Evolutionary conservation across 116 monocot genomes (phyloP).

Genomic region (Phalaenopsis hybrid): DNA sequence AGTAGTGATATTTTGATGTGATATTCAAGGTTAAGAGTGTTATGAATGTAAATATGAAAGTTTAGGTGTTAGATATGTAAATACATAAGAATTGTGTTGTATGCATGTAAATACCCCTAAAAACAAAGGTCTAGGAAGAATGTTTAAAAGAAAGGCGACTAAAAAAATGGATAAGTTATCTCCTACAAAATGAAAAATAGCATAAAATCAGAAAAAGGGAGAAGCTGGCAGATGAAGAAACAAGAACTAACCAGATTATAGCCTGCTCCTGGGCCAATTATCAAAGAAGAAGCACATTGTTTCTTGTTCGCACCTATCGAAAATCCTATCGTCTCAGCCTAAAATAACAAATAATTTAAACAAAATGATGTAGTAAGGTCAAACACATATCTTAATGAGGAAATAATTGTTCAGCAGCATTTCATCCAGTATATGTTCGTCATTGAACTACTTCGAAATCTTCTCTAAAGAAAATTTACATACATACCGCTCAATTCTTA

Average conservation of each 20-base stretch:
- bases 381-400: too few species aligned
- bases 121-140: background rate
- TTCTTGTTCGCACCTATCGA: slow-evolving; percentile 63
- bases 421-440: too few species aligned
- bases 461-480: too few species aligned
- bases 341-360: slow-evolving; percentile 10
- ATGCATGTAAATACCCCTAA: too few species aligned
- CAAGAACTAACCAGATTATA: slow-evolving; percentile 73
- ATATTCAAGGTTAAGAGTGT: too few species aligned
- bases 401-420: too few species aligned
- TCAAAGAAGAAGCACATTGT: slow-evolving; percentile 35
- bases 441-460: too few species aligned
- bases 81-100: too few species aligned
- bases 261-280: slow-evolving; percentile 85
- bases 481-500: too few species aligned
- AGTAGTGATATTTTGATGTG: too few species aligned
- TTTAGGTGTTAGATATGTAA: too few species aligned
- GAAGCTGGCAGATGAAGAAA: background rate
- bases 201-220: background rate
- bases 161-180: background rate
- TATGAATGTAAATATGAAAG: too few species aligned
- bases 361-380: background rate
- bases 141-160: background rate
- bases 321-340: slow-evolving; percentile 76
- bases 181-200: background rate